Evolutionary conservation across 225 moss, liverwort and hornwort genomes (phyloP), one percentile per base, ranked within the genome.

Genomic region (Polytrichum commune): DNA sequence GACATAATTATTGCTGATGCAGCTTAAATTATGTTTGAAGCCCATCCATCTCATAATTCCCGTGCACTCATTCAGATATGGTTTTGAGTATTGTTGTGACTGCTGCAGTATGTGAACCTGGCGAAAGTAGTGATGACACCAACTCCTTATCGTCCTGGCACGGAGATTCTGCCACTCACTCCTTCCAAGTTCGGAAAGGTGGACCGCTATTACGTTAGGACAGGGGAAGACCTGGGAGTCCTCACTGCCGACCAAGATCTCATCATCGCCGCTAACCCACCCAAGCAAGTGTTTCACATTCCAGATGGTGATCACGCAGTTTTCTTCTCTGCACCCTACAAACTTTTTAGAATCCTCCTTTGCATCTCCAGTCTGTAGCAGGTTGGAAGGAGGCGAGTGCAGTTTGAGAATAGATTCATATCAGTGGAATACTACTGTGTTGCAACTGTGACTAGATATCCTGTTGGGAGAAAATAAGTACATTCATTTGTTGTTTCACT

Each of bases 231-330:
- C 74, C 74, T 80, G 33, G 76, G 67, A 19, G 74, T 93, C 1
- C 28, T 33, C 1, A 67, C 87, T 0, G 8, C 68, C 22, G 85
- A 91, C 18, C 93, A 93, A 68, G 80, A 85, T 46, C 16, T 69
- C 20, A 91, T 93, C 67, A 85, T 93, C 29, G 66, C 74, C 18
- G 85, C 78, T 30, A 91, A 80, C 46, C 89, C 89, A 3, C 93
- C 85, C 4, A 77, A 83, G 67, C 74, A 72, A 22, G 69, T 81
- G 5, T 87, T 83, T 63, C 64, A 63, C 63, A 61, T 91, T 6
- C 76, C 80, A 0, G 4, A 28, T 0, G 80, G 84, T 13, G 93
- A 91, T 63, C 93, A 93, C 55, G 83, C 20, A 5, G 76, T 76
- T 55, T 93, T 81, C 79, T 89, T 91, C 76, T 94, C 94, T 0